phyloP scores from a whole-genome alignment of 176 grass and related monocot genomes.

The Paspalum vaginatum region DNA sequence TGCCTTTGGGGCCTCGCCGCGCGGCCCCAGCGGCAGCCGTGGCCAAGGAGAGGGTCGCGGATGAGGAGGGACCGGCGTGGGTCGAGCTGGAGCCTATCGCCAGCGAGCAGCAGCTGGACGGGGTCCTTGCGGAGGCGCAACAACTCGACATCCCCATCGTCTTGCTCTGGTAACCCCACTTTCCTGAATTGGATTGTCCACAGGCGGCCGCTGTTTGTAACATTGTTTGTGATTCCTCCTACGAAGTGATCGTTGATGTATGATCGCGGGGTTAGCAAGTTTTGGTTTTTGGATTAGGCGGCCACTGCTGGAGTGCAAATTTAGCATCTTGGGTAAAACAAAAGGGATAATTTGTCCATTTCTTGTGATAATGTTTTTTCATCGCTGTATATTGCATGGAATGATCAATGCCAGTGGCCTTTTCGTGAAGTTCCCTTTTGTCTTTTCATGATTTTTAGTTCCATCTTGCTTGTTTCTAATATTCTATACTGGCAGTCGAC shows the following conservation, averaged over 20 bases:
- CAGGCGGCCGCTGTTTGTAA: not conserved
- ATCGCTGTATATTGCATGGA: not conserved
- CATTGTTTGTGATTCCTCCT: not conserved
- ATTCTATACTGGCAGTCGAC: not conserved
- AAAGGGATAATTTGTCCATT: too few species aligned
- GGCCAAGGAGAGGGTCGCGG: conserved; percentile 24
- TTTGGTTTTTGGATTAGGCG: not conserved
- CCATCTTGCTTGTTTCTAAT: not conserved
- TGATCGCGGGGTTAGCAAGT: not conserved
- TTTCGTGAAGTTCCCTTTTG: too few species aligned
- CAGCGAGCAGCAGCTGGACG: conserved; percentile 72
- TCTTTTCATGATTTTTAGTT: not conserved
- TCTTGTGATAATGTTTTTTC: too few species aligned
- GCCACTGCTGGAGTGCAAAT: not conserved
- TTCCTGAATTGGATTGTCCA: not conserved
- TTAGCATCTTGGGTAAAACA: not conserved
- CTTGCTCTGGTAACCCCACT: conserved; percentile 61
- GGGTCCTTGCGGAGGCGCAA: conserved; percentile 65
- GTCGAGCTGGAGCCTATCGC: conserved; percentile 68
- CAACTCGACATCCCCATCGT: conserved; percentile 60
- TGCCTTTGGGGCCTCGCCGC: conserved; percentile 18
- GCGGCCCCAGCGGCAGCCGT: conserved; percentile 19
- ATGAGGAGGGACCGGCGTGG: conserved; percentile 47
- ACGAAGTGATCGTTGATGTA: not conserved
- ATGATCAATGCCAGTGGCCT: not conserved